Conservation (phyloP, 176 grass and related monocot species). For the Lolium perenne region DNA sequence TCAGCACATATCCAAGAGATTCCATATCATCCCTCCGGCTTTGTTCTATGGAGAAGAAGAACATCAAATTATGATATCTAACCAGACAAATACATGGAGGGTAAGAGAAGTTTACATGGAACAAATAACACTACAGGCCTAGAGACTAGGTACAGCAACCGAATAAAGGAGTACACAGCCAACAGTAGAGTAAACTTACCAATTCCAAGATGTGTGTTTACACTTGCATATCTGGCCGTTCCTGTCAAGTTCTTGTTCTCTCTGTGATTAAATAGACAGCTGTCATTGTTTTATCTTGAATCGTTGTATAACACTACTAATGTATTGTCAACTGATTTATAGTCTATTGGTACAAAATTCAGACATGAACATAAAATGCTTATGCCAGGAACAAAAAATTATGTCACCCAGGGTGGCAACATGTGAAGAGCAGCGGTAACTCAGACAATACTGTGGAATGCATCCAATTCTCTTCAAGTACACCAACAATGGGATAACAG, state of each 20-base stretch:
- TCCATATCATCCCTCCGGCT: conserved; percentile 89
- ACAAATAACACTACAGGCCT: background rate
- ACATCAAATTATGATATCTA: background rate
- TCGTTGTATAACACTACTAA: background rate
- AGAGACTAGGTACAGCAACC: background rate
- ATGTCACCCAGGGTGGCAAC: background rate
- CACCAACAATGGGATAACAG: background rate
- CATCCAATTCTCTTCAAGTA: conserved; percentile 9
- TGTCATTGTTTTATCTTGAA: background rate
- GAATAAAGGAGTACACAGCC: background rate
- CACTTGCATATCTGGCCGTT: conserved; percentile 72
- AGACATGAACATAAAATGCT: background rate
- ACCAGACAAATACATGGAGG: background rate
- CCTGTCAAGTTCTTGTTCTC: conserved; percentile 76
- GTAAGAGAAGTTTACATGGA: background rate
- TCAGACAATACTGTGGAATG: background rate
- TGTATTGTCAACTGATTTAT: conserved; percentile 9
- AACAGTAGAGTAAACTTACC: conserved; percentile 45
- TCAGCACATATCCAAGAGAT: conserved; percentile 88
- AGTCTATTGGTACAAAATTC: background rate
- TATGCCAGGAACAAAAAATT: background rate
- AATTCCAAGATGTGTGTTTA: conserved; percentile 74
- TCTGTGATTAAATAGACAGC: conserved; percentile 23
- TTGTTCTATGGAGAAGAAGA: conserved; percentile 60
- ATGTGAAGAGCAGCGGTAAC: background rate